Conservation (phyloP, 75 land plant species). For the Gnetum montanum region DNA sequence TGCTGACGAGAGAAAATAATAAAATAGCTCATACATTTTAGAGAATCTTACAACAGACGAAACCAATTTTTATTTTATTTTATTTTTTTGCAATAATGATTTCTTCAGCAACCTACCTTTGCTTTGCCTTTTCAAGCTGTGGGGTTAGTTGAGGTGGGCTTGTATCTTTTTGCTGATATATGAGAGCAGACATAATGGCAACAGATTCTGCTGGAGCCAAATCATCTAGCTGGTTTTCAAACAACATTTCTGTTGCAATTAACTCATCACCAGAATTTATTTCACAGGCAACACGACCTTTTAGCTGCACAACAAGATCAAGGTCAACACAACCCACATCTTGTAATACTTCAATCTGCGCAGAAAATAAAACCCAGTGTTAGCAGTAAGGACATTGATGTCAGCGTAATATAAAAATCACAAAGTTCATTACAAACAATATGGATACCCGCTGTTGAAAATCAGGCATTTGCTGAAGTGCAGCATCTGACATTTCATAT, state of each 20-base stretch:
- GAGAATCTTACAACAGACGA: too few species aligned
- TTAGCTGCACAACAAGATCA: conserved; percentile 89
- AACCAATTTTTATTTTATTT: too few species aligned
- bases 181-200: conserved; percentile 89
- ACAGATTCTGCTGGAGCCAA: conserved; percentile 92
- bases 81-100: too few species aligned
- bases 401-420: too few species aligned
- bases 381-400: too few species aligned
- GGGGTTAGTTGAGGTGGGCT: conserved; percentile 81
- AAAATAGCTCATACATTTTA: too few species aligned
- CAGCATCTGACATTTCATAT: conserved; percentile 88
- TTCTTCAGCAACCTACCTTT: too few species aligned
- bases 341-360: conserved; percentile 94
- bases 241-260: conserved; percentile 92
- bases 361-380: conserved; percentile 7
- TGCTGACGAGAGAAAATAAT: too few species aligned
- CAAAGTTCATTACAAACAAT: too few species aligned
- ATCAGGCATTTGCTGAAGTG: conserved; percentile 97
- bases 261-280: conserved; percentile 98
- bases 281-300: conserved; percentile 98
- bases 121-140: conserved; percentile 54
- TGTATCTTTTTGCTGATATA: conserved; percentile 93
- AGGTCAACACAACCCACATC: conserved; percentile 78
- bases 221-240: conserved; percentile 89
- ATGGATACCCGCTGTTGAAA: conserved; percentile 80